Conservation (phyloP, 2,329 filamentous ascomycete species). For the Ophiocordyceps unilateralis region DNA sequence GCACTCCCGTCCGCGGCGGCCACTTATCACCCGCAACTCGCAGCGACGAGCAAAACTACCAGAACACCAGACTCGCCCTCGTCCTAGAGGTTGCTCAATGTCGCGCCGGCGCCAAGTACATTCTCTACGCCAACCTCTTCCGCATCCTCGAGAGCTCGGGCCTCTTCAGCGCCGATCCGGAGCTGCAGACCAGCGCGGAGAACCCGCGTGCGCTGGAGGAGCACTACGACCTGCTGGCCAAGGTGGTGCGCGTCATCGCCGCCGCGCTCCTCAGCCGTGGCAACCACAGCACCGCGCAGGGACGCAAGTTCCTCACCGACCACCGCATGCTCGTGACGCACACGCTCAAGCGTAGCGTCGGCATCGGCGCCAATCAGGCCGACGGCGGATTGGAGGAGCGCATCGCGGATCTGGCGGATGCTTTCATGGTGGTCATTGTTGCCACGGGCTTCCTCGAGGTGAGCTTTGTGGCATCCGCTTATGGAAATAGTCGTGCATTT, state of each 20-base stretch:
- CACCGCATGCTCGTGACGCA: constrained; percentile 74
- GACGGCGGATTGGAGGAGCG: constrained; percentile 34
- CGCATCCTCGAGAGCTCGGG: constrained; percentile 61
- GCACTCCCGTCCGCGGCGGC: background rate
- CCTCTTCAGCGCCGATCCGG: constrained; percentile 81
- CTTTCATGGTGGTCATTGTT: constrained; percentile 66
- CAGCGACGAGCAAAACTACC: constrained; percentile 30
- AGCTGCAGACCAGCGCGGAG: constrained; percentile 65
- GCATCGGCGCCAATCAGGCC: constrained; percentile 39
- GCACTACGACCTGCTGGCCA: constrained; percentile 71
- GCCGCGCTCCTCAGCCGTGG: constrained; percentile 70
- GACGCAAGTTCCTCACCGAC: constrained; percentile 61
- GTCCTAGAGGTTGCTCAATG: constrained; percentile 74
- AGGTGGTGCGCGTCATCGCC: constrained; percentile 65
- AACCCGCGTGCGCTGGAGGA: constrained; percentile 55
- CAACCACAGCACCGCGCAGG: constrained; percentile 65
- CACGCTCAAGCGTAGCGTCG: constrained; percentile 76
- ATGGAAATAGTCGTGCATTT: too few relatives aligned
- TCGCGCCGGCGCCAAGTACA: constrained; percentile 63
- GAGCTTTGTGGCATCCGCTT: too few relatives aligned
- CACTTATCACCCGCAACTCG: constrained; percentile 13
- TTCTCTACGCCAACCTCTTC: constrained; percentile 84
- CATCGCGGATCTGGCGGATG: constrained; percentile 64
- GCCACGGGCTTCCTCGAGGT: constrained; percentile 80
- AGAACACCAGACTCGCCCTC: constrained; percentile 61